A percentile compares a stretch with the other conserved stretches of the same genome.
Conservation (phyloP, 2,329 filamentous ascomycete genomes). For the Beauveria scarabaeidicola region DNA sequence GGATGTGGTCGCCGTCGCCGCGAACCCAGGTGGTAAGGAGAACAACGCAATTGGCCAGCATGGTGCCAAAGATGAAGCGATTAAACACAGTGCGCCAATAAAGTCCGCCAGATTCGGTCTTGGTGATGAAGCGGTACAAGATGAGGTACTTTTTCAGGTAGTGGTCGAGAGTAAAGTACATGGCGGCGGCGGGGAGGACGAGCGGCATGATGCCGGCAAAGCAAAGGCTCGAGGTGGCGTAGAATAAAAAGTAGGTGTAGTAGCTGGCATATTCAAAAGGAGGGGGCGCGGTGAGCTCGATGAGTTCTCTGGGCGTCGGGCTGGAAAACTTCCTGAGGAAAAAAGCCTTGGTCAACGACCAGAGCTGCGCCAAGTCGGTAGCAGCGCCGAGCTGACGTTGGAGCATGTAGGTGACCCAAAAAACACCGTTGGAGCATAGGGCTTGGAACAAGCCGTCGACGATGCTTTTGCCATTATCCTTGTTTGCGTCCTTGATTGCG, state of each 20-base stretch:
- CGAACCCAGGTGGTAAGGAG: constrained; percentile 67
- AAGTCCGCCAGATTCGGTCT: constrained; percentile 87
- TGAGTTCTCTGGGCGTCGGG: constrained; percentile 83
- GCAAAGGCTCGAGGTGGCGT: constrained; percentile 78
- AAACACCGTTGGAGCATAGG: constrained; percentile 74
- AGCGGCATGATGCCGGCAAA: constrained; percentile 82
- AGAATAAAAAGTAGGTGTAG: constrained; percentile 97
- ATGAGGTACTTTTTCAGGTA: constrained; percentile 93
- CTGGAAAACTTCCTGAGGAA: constrained; percentile 75
- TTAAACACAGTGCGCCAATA: constrained; percentile 93
- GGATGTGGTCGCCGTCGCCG: constrained; percentile 49
- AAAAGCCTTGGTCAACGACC: constrained; percentile 76
- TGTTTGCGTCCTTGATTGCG: constrained; percentile 49
- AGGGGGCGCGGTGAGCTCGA: constrained; percentile 86
- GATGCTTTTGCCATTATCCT: constrained; percentile 36
- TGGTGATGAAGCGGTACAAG: constrained; percentile 91
- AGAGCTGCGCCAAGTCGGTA: constrained; percentile 85
- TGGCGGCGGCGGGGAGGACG: constrained; percentile 72
- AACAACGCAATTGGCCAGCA: constrained; percentile 71
- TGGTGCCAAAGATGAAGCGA: constrained; percentile 73
- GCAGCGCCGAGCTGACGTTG: constrained; percentile 89
- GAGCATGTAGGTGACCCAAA: constrained; percentile 90
- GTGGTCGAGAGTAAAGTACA: constrained; percentile 83
- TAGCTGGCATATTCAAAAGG: constrained; percentile 93
- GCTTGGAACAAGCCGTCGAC: constrained; percentile 59